These are phyloP conservation scores for Ilex aquifolium DNA, from an alignment of 257 asterid genomes.

Conservation along the genomic window DNA sequence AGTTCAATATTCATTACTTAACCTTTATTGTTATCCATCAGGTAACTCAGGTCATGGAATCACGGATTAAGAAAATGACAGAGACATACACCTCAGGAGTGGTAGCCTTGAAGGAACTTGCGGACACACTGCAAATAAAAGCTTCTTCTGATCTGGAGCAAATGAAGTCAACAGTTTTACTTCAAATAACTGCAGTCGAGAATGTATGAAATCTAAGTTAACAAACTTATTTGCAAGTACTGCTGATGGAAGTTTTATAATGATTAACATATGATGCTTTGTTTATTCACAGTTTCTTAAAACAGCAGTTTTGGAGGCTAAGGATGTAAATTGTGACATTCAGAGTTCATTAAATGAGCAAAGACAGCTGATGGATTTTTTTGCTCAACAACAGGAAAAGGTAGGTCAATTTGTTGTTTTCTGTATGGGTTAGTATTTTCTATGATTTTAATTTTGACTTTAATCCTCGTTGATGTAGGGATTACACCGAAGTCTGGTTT, in stretches of 20 bases:
- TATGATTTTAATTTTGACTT: constrained; percentile 5
- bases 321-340: constrained; percentile 49
- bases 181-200: constrained; percentile 46
- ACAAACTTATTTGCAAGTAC: background rate
- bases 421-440: background rate
- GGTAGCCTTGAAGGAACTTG: constrained; percentile 35
- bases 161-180: constrained; percentile 39
- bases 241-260: constrained; percentile 1
- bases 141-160: constrained; percentile 55
- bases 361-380: constrained; percentile 42
- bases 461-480: constrained; percentile 34
- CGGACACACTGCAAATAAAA: constrained; percentile 39
- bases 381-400: constrained; percentile 70
- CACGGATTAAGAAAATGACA: constrained; percentile 48
- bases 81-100: constrained; percentile 48
- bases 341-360: constrained; percentile 52
- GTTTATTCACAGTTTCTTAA: constrained; percentile 37
- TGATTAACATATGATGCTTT: constrained; percentile 2
- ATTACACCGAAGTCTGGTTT: constrained; percentile 42
- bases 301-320: constrained; percentile 52
- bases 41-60: constrained; percentile 60
- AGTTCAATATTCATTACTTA: constrained; percentile 10
- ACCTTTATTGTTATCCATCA: constrained; percentile 16
- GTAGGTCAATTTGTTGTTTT: constrained; percentile 19
- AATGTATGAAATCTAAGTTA: constrained; percentile 35